These are phyloP conservation scores for Vitrella brassicaformis DNA, from an alignment of 73 alveolate genomes.

Conservation along the genomic window DNA sequence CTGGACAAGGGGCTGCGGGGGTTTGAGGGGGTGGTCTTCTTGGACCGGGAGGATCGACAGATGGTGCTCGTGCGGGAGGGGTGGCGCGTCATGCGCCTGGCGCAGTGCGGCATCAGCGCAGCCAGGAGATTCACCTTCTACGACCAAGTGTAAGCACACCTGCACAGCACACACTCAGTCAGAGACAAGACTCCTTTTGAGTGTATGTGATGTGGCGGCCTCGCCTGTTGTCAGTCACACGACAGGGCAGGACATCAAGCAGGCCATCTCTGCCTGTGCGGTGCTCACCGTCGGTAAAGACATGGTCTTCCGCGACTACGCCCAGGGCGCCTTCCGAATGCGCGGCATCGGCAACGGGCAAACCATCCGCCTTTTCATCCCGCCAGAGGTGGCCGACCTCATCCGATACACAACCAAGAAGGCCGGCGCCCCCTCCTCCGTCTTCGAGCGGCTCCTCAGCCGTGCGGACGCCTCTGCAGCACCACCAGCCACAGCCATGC, in stretches of 20 bases:
- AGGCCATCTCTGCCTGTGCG: neutral
- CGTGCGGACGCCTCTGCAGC: too few relatives aligned
- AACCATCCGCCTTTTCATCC: neutral
- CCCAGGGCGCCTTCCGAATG: neutral
- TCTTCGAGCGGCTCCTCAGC: too few relatives aligned
- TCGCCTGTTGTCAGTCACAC: neutral
- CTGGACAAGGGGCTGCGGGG: neutral
- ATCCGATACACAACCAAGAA: neutral
- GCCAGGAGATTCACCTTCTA: neutral
- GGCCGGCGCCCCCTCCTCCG: neutral
- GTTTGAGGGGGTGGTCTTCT: neutral
- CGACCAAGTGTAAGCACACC: neutral
- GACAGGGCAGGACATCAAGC: slow-evolving; percentile 2
- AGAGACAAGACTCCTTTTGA: neutral
- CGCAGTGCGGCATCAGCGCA: neutral
- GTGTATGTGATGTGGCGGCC: neutral
- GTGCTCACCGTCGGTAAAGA: neutral
- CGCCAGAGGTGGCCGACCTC: neutral
- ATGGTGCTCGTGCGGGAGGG: neutral
- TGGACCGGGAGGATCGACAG: neutral
- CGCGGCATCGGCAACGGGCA: neutral
- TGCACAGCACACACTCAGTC: neutral
- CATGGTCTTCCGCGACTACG: neutral
- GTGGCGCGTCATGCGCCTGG: neutral
- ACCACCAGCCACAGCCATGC: too few relatives aligned